Base-by-base conservation (phyloP, 306 rosid genomes). In the Canavalia gladiata region DNA sequence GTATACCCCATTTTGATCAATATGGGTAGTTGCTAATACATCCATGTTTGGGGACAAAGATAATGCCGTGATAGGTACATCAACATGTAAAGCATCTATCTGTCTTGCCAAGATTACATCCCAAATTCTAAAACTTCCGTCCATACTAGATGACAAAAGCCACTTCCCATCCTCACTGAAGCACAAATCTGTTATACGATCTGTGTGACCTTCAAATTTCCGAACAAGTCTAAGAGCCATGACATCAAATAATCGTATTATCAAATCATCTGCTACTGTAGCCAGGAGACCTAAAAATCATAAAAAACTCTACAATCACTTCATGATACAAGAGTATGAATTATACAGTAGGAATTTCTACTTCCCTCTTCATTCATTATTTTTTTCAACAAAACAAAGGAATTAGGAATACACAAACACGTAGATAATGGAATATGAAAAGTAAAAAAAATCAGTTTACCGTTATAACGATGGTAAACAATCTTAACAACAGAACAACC, bases 111-210 rank as follows among this genome's bases (percentile, higher is more conserved):
- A 85, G 55, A 95, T 87, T 28, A 95, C 94, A 86, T 95, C 97
- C 98, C 98, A 95, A 76, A 93, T 90, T 89, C 94, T 80, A 83
- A 95, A 98, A 81, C 91, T 90, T 88, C 98, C 94, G 87, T 95
- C 99, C 99, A 95, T 91, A 79, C 99, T 90, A 25, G 98, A 91
- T 12, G 99, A 93, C 78, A 93, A 69, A 84, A 95, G 92, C 99
- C 97, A 95, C 86, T 95, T 95, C 46, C 99, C 94, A 85, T 95
- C 99, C 89, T 95, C 97, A 62, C 99, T 95, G 90, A 95, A 95
- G 84, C 97, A 92, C 87, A 95, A 83, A 74, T 95, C 99, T 13
- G 99, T 92, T 69, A 95, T 76, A 59, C 97, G 97, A 88, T 95
- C 99, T 4, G 86, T 88, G 87, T 93, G 97, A 51, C 97, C 99